These are phyloP conservation scores for Fusarium pseudoanthophilum DNA, from an alignment of 2,329 filamentous ascomycete species.

Conservation along the genomic window DNA sequence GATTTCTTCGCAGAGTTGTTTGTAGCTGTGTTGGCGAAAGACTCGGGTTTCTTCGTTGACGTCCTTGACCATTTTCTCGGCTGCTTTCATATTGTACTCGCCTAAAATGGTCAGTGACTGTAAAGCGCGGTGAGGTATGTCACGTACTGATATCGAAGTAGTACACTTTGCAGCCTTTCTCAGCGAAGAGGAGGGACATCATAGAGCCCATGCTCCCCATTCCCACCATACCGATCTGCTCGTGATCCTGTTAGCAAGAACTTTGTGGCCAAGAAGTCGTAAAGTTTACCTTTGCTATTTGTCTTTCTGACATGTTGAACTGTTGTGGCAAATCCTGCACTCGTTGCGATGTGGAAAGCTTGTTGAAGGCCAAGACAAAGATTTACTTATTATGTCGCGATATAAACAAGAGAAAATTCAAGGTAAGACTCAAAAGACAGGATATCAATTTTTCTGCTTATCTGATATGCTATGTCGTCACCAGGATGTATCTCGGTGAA, in stretches of 20 bases:
- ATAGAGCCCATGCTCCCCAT: conserved; percentile 2
- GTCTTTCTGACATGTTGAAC: background rate
- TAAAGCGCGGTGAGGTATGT: rapidly evolving
- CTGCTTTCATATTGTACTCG: background rate
- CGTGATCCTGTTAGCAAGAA: too few species aligned
- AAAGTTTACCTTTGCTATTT: background rate
- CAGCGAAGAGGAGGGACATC: background rate
- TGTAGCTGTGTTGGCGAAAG: background rate
- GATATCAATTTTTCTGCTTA: background rate
- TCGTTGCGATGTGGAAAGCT: background rate
- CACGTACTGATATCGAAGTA: background rate
- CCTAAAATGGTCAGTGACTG: background rate
- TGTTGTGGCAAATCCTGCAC: background rate
- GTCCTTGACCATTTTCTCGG: background rate
- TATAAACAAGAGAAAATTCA: background rate
- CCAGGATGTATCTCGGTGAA: rapidly evolving
- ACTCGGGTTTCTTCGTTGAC: background rate
- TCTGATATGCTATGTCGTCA: background rate
- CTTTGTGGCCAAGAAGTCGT: too few species aligned
- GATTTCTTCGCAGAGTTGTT: background rate
- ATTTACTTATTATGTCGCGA: too few species aligned
- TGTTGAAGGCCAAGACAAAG: background rate
- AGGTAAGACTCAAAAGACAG: background rate
- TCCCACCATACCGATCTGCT: background rate
- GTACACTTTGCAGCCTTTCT: conserved; percentile 6